Conservation (phyloP, 2,329 filamentous ascomycete species). For the Phyllosticta ampelicida region DNA sequence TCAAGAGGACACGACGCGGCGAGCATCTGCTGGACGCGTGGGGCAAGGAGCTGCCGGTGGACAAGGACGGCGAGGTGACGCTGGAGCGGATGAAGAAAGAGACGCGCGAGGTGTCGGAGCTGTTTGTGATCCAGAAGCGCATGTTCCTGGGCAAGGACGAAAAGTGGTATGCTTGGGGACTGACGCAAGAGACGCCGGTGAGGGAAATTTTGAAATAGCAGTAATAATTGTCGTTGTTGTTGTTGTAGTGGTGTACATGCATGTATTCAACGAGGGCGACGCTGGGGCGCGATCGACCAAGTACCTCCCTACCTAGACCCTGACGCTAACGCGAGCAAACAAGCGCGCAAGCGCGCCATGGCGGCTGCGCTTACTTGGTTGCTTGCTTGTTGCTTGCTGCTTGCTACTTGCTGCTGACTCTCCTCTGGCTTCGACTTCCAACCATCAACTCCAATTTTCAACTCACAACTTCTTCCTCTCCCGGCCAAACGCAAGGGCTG, state of each 20-base stretch:
- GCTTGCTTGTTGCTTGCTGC: no score
- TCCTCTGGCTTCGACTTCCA: no score
- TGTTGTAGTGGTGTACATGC: neutral
- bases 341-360: neutral
- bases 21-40: constrained; percentile 18
- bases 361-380: no score
- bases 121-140: constrained; percentile 49
- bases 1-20: constrained; percentile 26
- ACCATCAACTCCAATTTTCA: neutral
- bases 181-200: constrained; percentile 40
- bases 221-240: no score
- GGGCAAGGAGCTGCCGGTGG: constrained; percentile 2
- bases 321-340: neutral
- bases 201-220: neutral
- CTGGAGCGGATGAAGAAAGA: neutral
- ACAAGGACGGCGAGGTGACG: constrained; percentile 9
- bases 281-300: neutral
- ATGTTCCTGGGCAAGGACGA: constrained; percentile 37
- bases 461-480: neutral
- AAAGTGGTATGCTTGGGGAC: constrained; percentile 58
- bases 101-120: constrained; percentile 47
- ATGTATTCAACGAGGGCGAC: neutral
- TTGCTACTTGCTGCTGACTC: no score
- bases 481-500: neutral
- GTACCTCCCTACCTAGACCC: no score